phyloP scores from a whole-genome alignment of 164 flowering plant genomes.

The Amborella trichopoda region DNA sequence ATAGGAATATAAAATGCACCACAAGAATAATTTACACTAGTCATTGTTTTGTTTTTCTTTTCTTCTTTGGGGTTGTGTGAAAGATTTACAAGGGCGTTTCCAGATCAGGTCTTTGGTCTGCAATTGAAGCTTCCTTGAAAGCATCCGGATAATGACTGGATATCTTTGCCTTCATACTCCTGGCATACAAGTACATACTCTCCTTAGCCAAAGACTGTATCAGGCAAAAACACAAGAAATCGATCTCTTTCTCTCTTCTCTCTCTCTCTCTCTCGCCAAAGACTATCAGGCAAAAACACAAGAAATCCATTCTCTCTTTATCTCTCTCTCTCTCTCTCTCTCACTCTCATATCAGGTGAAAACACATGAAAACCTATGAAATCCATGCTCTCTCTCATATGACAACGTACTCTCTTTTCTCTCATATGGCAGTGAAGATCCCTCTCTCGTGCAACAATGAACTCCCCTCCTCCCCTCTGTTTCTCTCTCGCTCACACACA shows the following conservation, averaged over 20 bases:
- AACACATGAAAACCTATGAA: no score
- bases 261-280: background rate
- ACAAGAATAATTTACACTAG: no score
- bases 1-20: no score
- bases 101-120: constrained; percentile 74
- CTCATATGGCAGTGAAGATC: constrained; percentile 1
- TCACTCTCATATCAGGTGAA: background rate
- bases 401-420: no score
- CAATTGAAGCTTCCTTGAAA: constrained; percentile 51
- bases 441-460: background rate
- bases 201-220: background rate
- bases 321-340: background rate
- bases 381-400: no score
- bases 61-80: no score
- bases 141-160: constrained; percentile 83
- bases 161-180: constrained; percentile 70
- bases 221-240: background rate
- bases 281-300: background rate
- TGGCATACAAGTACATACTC: constrained; percentile 9
- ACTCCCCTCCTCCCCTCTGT: no score
- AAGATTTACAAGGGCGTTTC: constrained; percentile 56
- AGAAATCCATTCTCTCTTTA: background rate
- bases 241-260: background rate
- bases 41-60: no score
- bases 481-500: no score